Evolutionary conservation across 441 rosid species (phyloP).

Genomic region (Sinapis alba): DNA sequence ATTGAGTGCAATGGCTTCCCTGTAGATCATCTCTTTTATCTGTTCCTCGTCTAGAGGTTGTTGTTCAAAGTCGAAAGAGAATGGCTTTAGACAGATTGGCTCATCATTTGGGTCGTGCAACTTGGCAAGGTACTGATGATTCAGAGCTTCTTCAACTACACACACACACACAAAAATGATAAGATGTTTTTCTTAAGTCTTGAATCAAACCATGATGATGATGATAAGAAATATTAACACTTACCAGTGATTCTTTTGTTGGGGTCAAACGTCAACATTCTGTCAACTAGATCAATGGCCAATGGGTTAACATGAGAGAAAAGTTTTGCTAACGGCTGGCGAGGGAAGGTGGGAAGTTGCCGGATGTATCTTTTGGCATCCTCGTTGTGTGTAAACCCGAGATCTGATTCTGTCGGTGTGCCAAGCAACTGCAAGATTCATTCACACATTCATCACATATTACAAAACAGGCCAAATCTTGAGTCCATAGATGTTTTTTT

Average conservation of each 20-base stretch:
- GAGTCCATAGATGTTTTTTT: neutral
- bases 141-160: slow-evolving; percentile 93
- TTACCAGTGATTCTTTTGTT: slow-evolving; percentile 88
- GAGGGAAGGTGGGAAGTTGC: slow-evolving; percentile 73
- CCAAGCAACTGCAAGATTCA: slow-evolving; percentile 83
- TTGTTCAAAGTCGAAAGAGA: slow-evolving; percentile 89
- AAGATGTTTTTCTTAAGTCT: slow-evolving; percentile 18
- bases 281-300: slow-evolving; percentile 84
- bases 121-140: slow-evolving; percentile 80
- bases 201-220: neutral
- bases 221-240: slow-evolving; percentile 16
- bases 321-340: slow-evolving; percentile 59
- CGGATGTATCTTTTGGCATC: slow-evolving; percentile 81
- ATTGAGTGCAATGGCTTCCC: slow-evolving; percentile 75
- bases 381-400: slow-evolving; percentile 78
- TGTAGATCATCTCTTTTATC: slow-evolving; percentile 85
- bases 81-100: slow-evolving; percentile 72
- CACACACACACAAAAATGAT: slow-evolving; percentile 9
- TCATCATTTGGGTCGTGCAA: slow-evolving; percentile 87
- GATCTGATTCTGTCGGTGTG: slow-evolving; percentile 90
- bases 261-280: slow-evolving; percentile 94
- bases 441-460: no score
- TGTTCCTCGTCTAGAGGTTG: slow-evolving; percentile 82
- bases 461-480: neutral
- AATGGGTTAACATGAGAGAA: slow-evolving; percentile 80